phyloP scores from a whole-genome alignment of 2,329 filamentous ascomycete genomes.

The Aspergillus pseudoviridinutans region DNA sequence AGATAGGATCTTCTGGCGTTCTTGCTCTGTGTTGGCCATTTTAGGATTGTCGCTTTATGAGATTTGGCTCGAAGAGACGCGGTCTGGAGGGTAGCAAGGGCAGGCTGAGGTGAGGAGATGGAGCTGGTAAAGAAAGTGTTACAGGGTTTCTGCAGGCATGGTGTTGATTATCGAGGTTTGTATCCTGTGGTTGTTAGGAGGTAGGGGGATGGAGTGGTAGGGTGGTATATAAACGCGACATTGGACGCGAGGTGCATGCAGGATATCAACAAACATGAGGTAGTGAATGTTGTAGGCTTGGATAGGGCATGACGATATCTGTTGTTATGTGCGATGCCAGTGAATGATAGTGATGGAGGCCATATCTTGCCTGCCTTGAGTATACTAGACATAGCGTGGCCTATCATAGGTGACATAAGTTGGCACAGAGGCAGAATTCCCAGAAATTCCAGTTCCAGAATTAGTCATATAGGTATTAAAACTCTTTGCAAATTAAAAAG shows the following conservation, averaged over 20 bases:
- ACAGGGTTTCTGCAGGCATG: neutral
- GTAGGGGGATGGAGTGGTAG: neutral
- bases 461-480: neutral
- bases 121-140: neutral
- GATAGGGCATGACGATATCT: neutral
- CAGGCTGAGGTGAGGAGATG: neutral
- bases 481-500: neutral
- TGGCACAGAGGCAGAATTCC: neutral
- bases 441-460: neutral
- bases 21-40: constrained; percentile 5
- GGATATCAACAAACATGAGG: neutral
- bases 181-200: neutral
- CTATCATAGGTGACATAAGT: neutral
- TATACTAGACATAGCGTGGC: neutral
- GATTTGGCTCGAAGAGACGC: neutral
- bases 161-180: neutral
- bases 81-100: neutral
- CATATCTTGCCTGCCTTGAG: neutral
- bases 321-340: neutral
- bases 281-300: neutral
- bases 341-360: neutral
- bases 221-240: neutral
- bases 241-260: neutral
- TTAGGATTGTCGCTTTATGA: neutral
- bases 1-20: constrained; percentile 2